A percentile compares a stretch with the other conserved stretches of the same genome.
These are phyloP conservation scores for Cyathus olla DNA, from an alignment of 1,284 basidiomycete species.

Conservation along the genomic window DNA sequence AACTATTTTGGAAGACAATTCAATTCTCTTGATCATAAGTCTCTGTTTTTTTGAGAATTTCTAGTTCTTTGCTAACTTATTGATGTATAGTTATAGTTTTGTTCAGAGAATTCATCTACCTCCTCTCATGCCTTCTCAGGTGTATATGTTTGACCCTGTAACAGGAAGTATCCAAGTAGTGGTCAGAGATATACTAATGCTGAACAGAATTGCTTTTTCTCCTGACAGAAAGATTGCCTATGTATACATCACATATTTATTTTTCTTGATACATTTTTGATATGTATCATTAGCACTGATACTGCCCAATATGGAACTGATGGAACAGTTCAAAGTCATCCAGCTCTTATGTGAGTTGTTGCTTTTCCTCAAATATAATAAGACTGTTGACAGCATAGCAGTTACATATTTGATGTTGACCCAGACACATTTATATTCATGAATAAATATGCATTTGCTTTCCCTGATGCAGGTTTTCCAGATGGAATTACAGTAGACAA, in stretches of 20 bases:
- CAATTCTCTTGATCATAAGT: conserved; percentile 88
- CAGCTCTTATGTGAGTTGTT: conserved; percentile 75
- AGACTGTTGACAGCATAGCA: conserved; percentile 30
- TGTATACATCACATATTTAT: conserved; percentile 55
- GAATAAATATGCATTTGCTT: conserved; percentile 81
- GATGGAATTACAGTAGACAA: conserved; percentile 81
- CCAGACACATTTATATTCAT: conserved; percentile 62
- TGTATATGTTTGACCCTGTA: conserved; percentile 77
- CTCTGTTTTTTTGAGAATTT: no score
- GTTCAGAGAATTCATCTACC: conserved; percentile 72
- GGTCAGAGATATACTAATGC: conserved; percentile 73
- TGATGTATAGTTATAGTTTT: conserved; percentile 68
- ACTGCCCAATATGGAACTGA: conserved; percentile 58
- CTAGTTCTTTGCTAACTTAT: conserved; percentile 79
- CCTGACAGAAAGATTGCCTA: conserved; percentile 75
- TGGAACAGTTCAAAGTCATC: conserved; percentile 54
- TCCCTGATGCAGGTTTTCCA: conserved; percentile 72
- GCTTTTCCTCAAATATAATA: neutral
- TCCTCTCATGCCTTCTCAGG: conserved; percentile 76
- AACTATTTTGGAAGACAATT: conserved; percentile 85
- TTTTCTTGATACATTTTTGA: neutral
- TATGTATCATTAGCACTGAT: conserved; percentile 55
- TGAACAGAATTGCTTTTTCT: conserved; percentile 79
- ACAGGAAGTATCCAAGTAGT: conserved; percentile 77
- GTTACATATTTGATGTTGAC: conserved; percentile 82